Percentiles rank a stretch among this genome's conserved stretches.
phyloP scores from a whole-genome alignment of 1,284 basidiomycete genomes.

The Singerocomus inundabilis region DNA sequence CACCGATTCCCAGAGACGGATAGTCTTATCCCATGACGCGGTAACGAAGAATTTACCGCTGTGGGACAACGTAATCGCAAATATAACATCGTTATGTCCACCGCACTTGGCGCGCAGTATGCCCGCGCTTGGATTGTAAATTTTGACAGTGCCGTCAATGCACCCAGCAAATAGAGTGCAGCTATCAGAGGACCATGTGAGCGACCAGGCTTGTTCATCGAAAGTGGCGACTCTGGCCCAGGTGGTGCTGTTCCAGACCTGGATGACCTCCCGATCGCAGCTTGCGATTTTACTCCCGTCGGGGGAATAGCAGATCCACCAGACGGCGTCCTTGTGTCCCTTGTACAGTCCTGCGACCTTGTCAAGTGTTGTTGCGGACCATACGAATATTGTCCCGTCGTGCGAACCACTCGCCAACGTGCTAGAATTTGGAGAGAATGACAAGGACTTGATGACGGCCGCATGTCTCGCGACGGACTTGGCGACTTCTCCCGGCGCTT shows the following conservation, averaged over 20 bases:
- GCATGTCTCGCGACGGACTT: background rate
- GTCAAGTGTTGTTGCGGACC: background rate
- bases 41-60: slow-evolving; percentile 1
- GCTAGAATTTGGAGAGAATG: slow-evolving; percentile 2
- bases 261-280: background rate
- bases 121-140: background rate
- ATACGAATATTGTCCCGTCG: slow-evolving; percentile 20
- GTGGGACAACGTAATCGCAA: background rate
- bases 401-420: background rate
- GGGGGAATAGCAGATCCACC: background rate
- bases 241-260: background rate
- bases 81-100: background rate
- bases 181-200: background rate
- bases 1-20: slow-evolving; percentile 1
- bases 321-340: background rate
- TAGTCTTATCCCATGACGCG: background rate
- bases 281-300: background rate
- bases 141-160: background rate
- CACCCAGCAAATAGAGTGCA: background rate
- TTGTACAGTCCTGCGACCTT: background rate
- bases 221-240: background rate
- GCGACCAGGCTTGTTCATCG: background rate
- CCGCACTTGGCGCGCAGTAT: background rate
- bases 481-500: background rate
- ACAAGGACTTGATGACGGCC: background rate